Percentiles rank a stretch among this genome's conserved stretches.
These are phyloP conservation scores for Trichoderma aggressivum DNA, from an alignment of 2,329 filamentous ascomycete species.

Conservation along the genomic window DNA sequence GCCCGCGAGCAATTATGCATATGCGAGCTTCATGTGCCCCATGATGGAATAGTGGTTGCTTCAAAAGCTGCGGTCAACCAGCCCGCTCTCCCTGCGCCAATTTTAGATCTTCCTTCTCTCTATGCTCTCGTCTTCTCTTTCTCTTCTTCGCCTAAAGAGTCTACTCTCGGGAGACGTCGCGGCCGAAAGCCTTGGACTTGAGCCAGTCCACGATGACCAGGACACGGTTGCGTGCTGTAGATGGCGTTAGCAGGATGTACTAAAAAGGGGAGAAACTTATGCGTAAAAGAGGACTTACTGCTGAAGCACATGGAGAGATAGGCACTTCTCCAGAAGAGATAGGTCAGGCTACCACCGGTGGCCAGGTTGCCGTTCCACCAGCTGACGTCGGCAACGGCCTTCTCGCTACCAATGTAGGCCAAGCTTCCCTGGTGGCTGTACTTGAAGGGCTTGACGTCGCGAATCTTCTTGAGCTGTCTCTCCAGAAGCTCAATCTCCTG, in stretches of 20 bases:
- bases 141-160: not conserved
- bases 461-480: conserved; percentile 81
- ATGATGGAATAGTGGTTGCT: conserved; percentile 1
- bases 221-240: conserved; percentile 81
- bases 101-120: conserved; percentile 22
- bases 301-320: conserved; percentile 99
- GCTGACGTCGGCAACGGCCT: conserved; percentile 93
- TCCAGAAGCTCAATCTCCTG: conserved; percentile 80
- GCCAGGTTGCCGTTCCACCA: conserved; percentile 98
- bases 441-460: conserved; percentile 95
- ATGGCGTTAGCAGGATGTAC: conserved; percentile 18
- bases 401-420: conserved; percentile 97
- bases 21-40: conserved; percentile 3
- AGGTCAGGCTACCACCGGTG: conserved; percentile 88
- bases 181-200: conserved; percentile 94
- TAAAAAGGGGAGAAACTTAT: not conserved
- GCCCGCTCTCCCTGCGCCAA: conserved; percentile 5
- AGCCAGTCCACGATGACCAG: conserved; percentile 92
- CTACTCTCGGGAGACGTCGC: conserved; percentile 85
- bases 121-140: not conserved
- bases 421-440: conserved; percentile 97
- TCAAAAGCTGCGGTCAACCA: conserved; percentile 1
- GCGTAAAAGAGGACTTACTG: conserved; percentile 62
- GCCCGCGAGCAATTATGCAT: conserved; percentile 14
- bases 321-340: conserved; percentile 96